A percentile compares a stretch with the other conserved stretches of the same genome.
phyloP scores from a whole-genome alignment of 345 rosid genomes.

The Euphorbia tirucalli region DNA sequence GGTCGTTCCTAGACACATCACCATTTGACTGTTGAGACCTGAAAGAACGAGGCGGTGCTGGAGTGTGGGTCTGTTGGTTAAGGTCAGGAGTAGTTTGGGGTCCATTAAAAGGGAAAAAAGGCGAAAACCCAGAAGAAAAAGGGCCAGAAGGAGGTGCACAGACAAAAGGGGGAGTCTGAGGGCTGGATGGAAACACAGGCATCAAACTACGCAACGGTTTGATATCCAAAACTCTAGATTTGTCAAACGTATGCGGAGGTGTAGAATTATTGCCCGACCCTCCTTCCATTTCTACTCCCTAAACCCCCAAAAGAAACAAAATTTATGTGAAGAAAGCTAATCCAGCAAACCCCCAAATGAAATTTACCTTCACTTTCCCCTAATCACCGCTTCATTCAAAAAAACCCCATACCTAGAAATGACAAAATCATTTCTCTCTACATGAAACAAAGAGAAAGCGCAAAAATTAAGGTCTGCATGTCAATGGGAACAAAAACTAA shows the following conservation, averaged over 20 bases:
- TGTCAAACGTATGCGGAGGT: slow-evolving; percentile 41
- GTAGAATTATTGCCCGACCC: slow-evolving; percentile 30
- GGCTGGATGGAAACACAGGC: slow-evolving; percentile 50
- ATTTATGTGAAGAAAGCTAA: not conserved
- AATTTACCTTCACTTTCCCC: not conserved
- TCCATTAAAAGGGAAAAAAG: slow-evolving; percentile 59
- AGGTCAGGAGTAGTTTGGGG: slow-evolving; percentile 39
- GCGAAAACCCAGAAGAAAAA: slow-evolving; percentile 62
- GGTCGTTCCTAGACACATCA: slow-evolving; percentile 2
- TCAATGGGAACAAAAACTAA: no score
- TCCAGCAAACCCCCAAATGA: not conserved
- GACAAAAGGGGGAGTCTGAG: slow-evolving; percentile 47
- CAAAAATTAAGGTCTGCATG: no score
- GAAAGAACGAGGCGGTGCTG: slow-evolving; percentile 57
- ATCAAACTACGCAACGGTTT: slow-evolving; percentile 68
- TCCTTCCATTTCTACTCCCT: slow-evolving; percentile 40
- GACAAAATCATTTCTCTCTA: no score
- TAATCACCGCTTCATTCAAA: slow-evolving; percentile 6
- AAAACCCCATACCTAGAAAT: not conserved
- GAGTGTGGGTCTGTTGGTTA: slow-evolving; percentile 37
- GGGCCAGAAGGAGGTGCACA: slow-evolving; percentile 53
- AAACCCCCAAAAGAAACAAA: not conserved
- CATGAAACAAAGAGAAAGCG: no score
- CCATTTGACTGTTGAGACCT: slow-evolving; percentile 38
- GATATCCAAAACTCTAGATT: slow-evolving; percentile 67